Percentiles rank a stretch among this genome's conserved stretches.
These are phyloP conservation scores for Haplosporangium gracile DNA, from an alignment of 192 early-diverging fungal species.

Conservation along the genomic window DNA sequence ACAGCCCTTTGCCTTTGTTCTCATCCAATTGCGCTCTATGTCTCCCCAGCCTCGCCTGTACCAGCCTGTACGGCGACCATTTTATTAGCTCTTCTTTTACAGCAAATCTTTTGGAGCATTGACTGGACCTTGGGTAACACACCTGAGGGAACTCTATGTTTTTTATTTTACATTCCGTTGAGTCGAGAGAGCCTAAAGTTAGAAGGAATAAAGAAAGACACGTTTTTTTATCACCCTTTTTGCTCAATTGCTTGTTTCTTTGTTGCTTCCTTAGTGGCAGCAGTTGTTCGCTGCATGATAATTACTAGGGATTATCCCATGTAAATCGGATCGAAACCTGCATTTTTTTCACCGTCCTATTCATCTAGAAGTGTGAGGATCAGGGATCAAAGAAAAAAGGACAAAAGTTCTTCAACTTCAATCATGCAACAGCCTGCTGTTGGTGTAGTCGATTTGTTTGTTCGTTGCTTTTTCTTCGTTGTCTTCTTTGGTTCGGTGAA, in stretches of 20 bases:
- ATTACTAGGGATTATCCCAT: too few relatives aligned
- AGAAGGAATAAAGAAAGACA: too few relatives aligned
- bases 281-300: too few relatives aligned
- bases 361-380: not conserved
- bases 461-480: not conserved
- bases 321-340: not conserved
- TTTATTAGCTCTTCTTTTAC: not conserved
- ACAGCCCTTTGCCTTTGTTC: not conserved
- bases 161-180: too few relatives aligned
- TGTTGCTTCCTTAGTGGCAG: too few relatives aligned
- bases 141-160: not conserved
- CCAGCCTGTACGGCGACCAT: not conserved
- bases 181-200: too few relatives aligned
- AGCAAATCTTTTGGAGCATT: not conserved
- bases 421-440: slow-evolving; percentile 8
- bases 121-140: slow-evolving; percentile 4
- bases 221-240: too few relatives aligned
- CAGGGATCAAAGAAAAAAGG: not conserved
- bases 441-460: not conserved
- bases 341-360: not conserved
- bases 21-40: not conserved
- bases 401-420: not conserved
- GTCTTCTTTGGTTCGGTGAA: not conserved
- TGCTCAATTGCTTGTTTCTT: too few relatives aligned
- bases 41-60: too few relatives aligned